Base-by-base conservation (phyloP, 1,284 basidiomycete species). In the Gymnopus androsaceus region DNA sequence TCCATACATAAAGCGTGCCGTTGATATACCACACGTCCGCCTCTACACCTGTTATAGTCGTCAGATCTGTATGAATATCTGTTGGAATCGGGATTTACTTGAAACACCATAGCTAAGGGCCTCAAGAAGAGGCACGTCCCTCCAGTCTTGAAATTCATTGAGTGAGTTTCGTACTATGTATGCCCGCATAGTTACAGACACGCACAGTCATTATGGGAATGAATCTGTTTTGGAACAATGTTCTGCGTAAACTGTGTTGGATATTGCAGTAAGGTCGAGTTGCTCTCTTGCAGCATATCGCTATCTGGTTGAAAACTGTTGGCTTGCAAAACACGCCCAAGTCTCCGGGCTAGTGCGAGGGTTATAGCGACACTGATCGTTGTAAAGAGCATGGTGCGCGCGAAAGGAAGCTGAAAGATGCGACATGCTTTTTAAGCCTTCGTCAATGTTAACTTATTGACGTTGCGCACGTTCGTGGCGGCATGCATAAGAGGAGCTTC, bases 131-230 rank as follows among this genome's bases (percentile, higher is more conserved):
- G 80, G 80, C 2, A 81, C 79, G 56, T 82, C 78, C 25, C 79
- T 71, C 79, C 79, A 81, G 64, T 83, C 80, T 82, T n/a, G n/a
- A n/a, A n/a, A n/a, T n/a, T n/a, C n/a, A n/a, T n/a, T n/a, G n/a
- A n/a, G n/a, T n/a, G n/a, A n/a, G n/a, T n/a, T n/a, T n/a, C n/a
- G n/a, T n/a, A n/a, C n/a, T n/a, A n/a, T n/a, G n/a, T n/a, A n/a
- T n/a, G n/a, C n/a, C n/a, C n/a, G n/a, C n/a, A n/a, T n/a, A n/a
- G n/a, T n/a, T n/a, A n/a, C 40, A 27, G 9, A 33, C 34, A 19
- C 74, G 65, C 55, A 81, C 80, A 82, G 55, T 82, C 79, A 61
- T 82, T 83, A 61, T 83, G 80, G 0, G 80, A 82, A 62, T 82
- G 80, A 27, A 83, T 81, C 4, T 59, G 57, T 62, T 80, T 81